Evolutionary conservation across 2,329 filamentous ascomycete species (phyloP).

Genomic region (Penicillium brasilianum): DNA sequence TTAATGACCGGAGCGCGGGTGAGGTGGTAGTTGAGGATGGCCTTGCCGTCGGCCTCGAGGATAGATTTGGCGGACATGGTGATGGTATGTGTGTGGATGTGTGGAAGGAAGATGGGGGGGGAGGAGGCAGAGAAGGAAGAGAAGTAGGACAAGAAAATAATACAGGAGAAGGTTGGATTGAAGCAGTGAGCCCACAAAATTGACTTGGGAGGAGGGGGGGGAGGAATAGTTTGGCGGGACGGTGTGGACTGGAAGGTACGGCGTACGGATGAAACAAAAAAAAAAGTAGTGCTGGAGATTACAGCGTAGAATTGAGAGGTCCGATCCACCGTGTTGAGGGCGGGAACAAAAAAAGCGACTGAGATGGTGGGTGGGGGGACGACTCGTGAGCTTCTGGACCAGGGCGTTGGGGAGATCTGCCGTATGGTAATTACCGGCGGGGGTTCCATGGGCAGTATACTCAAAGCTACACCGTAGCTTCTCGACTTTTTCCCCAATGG

Average conservation of each 20-base stretch:
- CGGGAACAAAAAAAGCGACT: conserved; percentile 14
- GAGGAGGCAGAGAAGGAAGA: conserved; percentile 17
- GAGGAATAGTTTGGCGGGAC: conserved; percentile 16
- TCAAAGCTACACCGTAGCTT: conserved; percentile 16
- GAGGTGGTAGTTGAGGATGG: conserved; percentile 99
- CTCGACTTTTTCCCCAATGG: neutral
- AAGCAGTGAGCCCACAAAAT: conserved; percentile 11
- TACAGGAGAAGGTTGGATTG: conserved; percentile 31
- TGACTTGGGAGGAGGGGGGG: conserved; percentile 19
- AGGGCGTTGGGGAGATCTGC: conserved; percentile 21
- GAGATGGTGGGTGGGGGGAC: conserved; percentile 14
- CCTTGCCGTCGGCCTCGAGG: conserved; percentile 99
- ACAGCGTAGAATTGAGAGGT: conserved; percentile 35
- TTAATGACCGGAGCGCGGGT: conserved; percentile 97
- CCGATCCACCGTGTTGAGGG: conserved; percentile 28
- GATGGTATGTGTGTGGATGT: conserved; percentile 40
- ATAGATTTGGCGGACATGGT: conserved; percentile 95
- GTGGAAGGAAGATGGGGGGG: conserved; percentile 13
- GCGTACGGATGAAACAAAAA: conserved; percentile 19
- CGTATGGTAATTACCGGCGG: conserved; percentile 9
- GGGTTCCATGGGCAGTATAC: neutral
- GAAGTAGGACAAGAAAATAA: conserved; percentile 16
- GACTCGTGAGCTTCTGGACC: neutral
- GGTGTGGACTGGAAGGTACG: conserved; percentile 27
- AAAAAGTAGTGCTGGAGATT: conserved; percentile 35